These are phyloP conservation scores for Umbelopsis vinacea DNA, from an alignment of 192 early-diverging fungal genomes.

Conservation along the genomic window DNA sequence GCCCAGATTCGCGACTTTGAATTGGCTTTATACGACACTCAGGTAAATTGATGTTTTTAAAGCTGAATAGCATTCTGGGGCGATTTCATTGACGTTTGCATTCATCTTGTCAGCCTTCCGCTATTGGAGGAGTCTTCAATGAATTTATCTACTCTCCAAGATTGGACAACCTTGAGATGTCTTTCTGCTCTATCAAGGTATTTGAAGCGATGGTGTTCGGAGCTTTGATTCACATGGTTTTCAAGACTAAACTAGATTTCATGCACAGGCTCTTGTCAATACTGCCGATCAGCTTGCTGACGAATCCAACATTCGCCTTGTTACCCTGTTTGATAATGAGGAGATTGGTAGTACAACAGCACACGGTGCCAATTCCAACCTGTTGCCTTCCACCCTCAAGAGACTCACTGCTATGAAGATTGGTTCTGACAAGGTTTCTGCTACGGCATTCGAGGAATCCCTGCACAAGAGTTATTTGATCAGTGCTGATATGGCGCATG, in stretches of 20 bases:
- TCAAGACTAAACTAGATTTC: neutral
- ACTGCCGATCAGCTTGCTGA: conserved; percentile 56
- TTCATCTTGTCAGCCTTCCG: conserved; percentile 47
- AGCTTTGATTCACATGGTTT: neutral
- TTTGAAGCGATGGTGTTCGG: neutral
- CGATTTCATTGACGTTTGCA: neutral
- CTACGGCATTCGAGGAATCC: conserved; percentile 66
- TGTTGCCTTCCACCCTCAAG: conserved; percentile 75
- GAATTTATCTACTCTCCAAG: conserved; percentile 95
- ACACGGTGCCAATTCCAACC: conserved; percentile 92
- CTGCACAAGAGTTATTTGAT: conserved; percentile 87
- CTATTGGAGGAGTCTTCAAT: conserved; percentile 87
- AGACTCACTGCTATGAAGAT: conserved; percentile 56
- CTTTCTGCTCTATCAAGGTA: conserved; percentile 83
- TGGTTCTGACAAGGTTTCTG: conserved; percentile 21
- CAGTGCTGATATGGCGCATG: conserved; percentile 94
- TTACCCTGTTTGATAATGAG: conserved; percentile 97
- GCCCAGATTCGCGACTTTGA: conserved; percentile 94
- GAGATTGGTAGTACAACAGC: conserved; percentile 93
- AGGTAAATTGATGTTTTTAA: conserved; percentile 32
- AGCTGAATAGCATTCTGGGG: conserved; percentile 1
- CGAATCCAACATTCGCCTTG: conserved; percentile 81
- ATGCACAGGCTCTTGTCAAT: conserved; percentile 47
- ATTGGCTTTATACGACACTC: conserved; percentile 95
- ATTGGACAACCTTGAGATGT: conserved; percentile 96